Evolutionary conservation across 352 stramenopile genomes (phyloP).

Genomic region (Phytophthora citrophthora): DNA sequence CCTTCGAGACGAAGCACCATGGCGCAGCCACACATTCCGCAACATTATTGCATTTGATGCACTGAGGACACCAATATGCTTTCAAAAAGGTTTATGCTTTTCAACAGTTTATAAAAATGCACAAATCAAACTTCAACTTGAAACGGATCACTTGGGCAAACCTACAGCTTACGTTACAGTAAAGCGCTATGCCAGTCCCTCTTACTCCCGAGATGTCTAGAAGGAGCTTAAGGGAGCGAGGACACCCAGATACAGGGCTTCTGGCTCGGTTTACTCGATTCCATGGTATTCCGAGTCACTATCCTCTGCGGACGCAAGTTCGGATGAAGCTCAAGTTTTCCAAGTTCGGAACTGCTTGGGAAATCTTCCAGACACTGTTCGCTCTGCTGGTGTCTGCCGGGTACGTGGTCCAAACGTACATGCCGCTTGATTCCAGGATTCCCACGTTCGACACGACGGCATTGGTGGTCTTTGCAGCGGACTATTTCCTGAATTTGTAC

Average conservation of each 20-base stretch:
- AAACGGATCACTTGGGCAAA: background rate
- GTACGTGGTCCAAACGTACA: constrained; percentile 66
- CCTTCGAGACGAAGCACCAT: constrained; percentile 26
- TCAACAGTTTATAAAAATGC: background rate
- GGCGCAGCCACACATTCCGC: constrained; percentile 35
- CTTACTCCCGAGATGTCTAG: constrained; percentile 18
- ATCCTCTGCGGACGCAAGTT: constrained; percentile 53
- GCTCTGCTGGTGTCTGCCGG: constrained; percentile 54
- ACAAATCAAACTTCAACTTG: constrained; percentile 21
- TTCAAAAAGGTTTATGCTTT: background rate
- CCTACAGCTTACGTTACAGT: too few species aligned
- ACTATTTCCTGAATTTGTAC: constrained; percentile 73
- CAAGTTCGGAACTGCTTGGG: constrained; percentile 49
- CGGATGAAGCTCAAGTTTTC: constrained; percentile 73
- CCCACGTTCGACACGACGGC: constrained; percentile 45
- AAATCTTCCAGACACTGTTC: constrained; percentile 67
- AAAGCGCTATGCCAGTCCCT: constrained; percentile 7
- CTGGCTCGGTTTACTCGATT: constrained; percentile 47
- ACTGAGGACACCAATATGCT: constrained; percentile 2
- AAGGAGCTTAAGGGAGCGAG: constrained; percentile 22
- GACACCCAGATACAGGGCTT: constrained; percentile 3
- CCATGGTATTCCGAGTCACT: constrained; percentile 59
- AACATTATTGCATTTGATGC: constrained; percentile 32
- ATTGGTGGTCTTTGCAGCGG: constrained; percentile 52
- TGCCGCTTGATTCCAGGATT: constrained; percentile 16